A percentile compares a stretch with the other conserved stretches of the same genome.
These are phyloP conservation scores for Prunus mongolica DNA, from an alignment of 306 rosid genomes.

Conservation along the genomic window DNA sequence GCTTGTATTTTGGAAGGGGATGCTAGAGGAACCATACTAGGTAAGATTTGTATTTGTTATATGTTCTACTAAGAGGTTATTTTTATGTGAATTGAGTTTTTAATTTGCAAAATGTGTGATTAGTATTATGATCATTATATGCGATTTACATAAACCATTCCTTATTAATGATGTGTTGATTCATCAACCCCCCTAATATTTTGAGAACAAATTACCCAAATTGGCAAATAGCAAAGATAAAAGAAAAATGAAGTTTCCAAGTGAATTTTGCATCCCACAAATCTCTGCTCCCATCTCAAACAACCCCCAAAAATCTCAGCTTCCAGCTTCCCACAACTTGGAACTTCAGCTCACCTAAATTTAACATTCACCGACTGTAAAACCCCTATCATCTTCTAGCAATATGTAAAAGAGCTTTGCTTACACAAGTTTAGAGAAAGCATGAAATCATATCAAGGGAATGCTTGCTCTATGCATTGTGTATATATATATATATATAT, in stretches of 20 bases:
- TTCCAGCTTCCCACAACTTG: neutral
- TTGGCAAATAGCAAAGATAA: neutral
- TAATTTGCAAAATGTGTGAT: neutral
- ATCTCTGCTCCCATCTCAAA: neutral
- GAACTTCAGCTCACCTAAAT: neutral
- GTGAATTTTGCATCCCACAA: neutral
- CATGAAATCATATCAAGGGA: neutral
- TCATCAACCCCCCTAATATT: too few relatives aligned
- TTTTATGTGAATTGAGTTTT: neutral
- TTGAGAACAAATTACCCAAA: neutral
- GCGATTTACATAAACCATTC: too few relatives aligned
- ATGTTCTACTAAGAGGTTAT: too few relatives aligned
- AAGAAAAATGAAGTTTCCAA: neutral
- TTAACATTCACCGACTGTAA: too few relatives aligned
- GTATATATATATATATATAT: too few relatives aligned
- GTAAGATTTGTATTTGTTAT: neutral
- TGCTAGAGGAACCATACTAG: neutral
- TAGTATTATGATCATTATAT: neutral
- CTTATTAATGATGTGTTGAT: too few relatives aligned
- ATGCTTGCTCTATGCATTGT: neutral
- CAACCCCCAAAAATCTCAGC: neutral
- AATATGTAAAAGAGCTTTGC: neutral
- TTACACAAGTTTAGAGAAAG: neutral
- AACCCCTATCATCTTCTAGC: neutral
- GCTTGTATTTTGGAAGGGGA: neutral